Conservation (phyloP, 1,284 basidiomycete species). For the Austroboletus novae-zelandiae region DNA sequence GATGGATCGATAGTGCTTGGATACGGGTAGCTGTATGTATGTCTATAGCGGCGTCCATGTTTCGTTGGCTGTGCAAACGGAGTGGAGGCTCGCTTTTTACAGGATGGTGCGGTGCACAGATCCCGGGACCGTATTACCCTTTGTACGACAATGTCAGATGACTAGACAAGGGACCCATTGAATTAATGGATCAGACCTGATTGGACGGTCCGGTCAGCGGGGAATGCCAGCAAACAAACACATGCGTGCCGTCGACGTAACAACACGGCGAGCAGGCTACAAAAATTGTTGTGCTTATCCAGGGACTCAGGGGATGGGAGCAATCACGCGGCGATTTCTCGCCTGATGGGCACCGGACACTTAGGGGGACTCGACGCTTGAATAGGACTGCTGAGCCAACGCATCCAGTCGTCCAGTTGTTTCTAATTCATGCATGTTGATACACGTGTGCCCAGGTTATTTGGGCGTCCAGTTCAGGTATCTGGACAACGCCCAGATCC, state of each 20-base stretch:
- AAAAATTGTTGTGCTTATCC: slow-evolving; percentile 1
- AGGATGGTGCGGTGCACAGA: slow-evolving; percentile 5
- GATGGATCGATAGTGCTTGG: slow-evolving; percentile 18
- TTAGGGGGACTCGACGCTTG: slow-evolving; percentile 10
- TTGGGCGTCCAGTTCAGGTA: slow-evolving; percentile 13
- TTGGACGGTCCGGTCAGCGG: slow-evolving; percentile 12
- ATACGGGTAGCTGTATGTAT: background rate
- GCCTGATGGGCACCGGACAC: slow-evolving; percentile 17
- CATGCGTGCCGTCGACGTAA: slow-evolving; percentile 29
- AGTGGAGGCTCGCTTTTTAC: slow-evolving; percentile 2
- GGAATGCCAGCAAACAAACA: background rate
- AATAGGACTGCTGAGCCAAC: slow-evolving; percentile 6
- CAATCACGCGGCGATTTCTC: slow-evolving; percentile 13
- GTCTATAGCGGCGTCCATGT: slow-evolving; percentile 1
- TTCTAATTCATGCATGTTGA: slow-evolving; percentile 17
- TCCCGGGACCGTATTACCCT: slow-evolving; percentile 4
- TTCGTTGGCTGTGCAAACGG: slow-evolving; percentile 15
- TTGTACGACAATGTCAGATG: slow-evolving; percentile 5
- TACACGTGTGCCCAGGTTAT: slow-evolving; percentile 24
- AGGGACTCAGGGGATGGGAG: slow-evolving; percentile 18
- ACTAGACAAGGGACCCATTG: slow-evolving; percentile 5
- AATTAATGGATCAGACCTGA: slow-evolving; percentile 18
- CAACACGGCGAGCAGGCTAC: slow-evolving; percentile 8
- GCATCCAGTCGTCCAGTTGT: slow-evolving; percentile 3
- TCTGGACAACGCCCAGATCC: slow-evolving; percentile 23